Base-by-base conservation (phyloP, 805 yeast species). In the Ascoidea asiatica region DNA sequence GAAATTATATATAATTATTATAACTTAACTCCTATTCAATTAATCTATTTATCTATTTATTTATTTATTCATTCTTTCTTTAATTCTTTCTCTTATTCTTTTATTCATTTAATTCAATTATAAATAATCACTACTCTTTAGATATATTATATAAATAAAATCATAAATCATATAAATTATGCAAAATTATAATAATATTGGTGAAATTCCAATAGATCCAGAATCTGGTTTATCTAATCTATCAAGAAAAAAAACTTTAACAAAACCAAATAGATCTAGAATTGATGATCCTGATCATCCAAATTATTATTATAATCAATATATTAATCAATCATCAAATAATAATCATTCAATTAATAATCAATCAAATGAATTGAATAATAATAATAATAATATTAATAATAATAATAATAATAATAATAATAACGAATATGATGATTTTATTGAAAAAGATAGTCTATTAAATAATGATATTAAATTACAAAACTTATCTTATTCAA, bases 231-330 rank as follows among this genome's bases (percentile, higher is more conserved):
- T 11, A 8, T 29, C 35, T 29, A 52, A 50, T 7, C 40, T 72
- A 18, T 57, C 62, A 39, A 56, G 81, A 46, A 84, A 81, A 58
- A 70, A 76, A 52, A 83, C 96, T 0, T 66, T 90, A 49, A 82
- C 90, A 29, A 73, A 86, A 49, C 94, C 95, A 3, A 97, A 90
- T 56, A 75, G 97, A 52, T 78, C 82, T 37, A 64, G 77, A 41
- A 56, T 73, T 44, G 72, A 77, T 50, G 70, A 77, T 53, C 77
- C 74, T n/a, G 72, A 70, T 44, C 83, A 84, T 57, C 92, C 90
- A 2, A 76, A 80, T 46, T 83, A 70, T 61, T 87, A 83, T 60
- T 87, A 86, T 60, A 72, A 83, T 13, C 87, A 81, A 52, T 78
- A 79, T 37, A 78, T 86, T 2, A 73, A 78, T 38, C 80, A 79